A percentile compares a stretch with the other conserved stretches of the same genome.
These are phyloP conservation scores for Verbena officinalis DNA, from an alignment of 257 asterid species.

Conservation along the genomic window DNA sequence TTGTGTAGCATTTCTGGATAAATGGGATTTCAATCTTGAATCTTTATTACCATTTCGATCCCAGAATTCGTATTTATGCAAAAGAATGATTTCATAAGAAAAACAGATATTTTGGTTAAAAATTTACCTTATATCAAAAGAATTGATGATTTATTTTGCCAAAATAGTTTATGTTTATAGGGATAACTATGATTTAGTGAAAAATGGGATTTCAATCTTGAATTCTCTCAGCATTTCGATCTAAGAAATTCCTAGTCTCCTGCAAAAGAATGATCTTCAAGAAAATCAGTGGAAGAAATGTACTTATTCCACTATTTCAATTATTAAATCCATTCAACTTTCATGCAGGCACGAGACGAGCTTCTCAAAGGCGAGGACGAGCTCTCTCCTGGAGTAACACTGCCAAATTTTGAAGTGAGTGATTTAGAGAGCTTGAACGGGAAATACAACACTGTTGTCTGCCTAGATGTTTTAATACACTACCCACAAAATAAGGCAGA, in stretches of 20 bases:
- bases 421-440: conserved; percentile 92
- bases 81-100: neutral
- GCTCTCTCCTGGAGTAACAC: conserved; percentile 44
- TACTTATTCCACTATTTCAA: neutral
- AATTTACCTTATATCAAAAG: neutral
- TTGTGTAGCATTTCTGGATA: neutral
- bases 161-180: too few relatives aligned
- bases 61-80: neutral
- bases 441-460: conserved; percentile 80
- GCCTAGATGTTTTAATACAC: conserved; percentile 93
- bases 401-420: conserved; percentile 83
- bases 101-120: neutral
- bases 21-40: neutral
- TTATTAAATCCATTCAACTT: conserved; percentile 11
- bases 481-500: conserved; percentile 95
- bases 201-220: too few relatives aligned
- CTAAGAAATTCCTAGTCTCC: too few relatives aligned
- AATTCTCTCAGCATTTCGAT: too few relatives aligned
- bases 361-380: conserved; percentile 52
- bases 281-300: neutral
- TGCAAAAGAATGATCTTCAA: neutral
- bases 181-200: too few relatives aligned
- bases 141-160: too few relatives aligned
- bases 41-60: neutral
- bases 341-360: conserved; percentile 72